Base-by-base conservation (phyloP, 352 stramenopile genomes). In the Pythium apleroticum region DNA sequence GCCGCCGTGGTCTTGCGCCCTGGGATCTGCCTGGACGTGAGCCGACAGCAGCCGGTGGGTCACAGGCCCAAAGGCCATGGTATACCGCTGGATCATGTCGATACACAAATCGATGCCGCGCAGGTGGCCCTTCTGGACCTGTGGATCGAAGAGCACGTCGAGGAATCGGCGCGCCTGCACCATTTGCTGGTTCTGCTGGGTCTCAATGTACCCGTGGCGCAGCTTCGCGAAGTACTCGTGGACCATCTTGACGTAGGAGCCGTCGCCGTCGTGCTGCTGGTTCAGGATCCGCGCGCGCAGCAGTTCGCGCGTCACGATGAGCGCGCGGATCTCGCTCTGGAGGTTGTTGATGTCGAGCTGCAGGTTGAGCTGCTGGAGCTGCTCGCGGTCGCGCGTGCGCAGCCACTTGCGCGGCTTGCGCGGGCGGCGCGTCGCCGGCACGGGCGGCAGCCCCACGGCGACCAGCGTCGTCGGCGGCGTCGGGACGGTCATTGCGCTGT, bases 281-380 rank as follows among this genome's bases (percentile, higher is more conserved):
- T 67, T 67, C 17, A 72, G 37, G 1, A 25, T 25, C 2, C 60
- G 59, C 20, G 73, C 41, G 4, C 31, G 52, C 1, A 81, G 67
- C 33, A 84, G 68, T 9, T 76, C 68, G 12, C 66, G 60, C 27
- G 67, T 55, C 45, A 56, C 68, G 41, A 65, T 35, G 20, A 80
- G 65, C 37, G 66, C 57, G 17, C 69, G 66, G 60, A 80, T 71
- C 57, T 80, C 75, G 46, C 76, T 74, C 46, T 72, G 62, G 41
- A 83, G 52, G n/a, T 53, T 72, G 58, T 80, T 63, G 17, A 80
- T 55, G 57, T 83, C 72, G 15, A 83, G 63, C 54, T 68, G 60
- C 27, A 83, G 58, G 33, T 77, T 77, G 57, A 76, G 75, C 31
- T 66, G 39, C 5, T 68, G 64, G 5, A 74, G 66, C 22, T 68